These are phyloP conservation scores for Brassica nigra DNA, from an alignment of 345 rosid species.

Conservation along the genomic window DNA sequence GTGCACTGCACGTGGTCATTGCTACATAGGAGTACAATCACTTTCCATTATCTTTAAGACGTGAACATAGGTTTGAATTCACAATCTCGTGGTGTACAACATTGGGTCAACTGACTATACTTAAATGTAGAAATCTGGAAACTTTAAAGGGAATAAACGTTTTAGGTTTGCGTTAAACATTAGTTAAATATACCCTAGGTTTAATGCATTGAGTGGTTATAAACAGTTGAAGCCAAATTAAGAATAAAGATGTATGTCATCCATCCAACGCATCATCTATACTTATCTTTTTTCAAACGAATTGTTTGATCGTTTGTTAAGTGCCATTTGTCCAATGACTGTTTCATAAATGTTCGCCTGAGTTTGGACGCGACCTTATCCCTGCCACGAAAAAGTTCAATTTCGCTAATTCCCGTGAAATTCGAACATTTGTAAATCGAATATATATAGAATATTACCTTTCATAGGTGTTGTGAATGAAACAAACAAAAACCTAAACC, in stretches of 20 bases:
- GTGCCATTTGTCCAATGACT: neutral
- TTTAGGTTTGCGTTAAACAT: neutral
- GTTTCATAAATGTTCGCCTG: slow-evolving; percentile 5
- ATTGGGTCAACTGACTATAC: neutral
- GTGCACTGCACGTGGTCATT: slow-evolving; percentile 10
- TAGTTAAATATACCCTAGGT: neutral
- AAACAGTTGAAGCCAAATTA: neutral
- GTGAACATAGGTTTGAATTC: neutral
- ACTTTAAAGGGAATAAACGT: neutral
- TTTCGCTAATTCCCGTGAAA: neutral
- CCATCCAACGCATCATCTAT: neutral
- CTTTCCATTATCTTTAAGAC: slow-evolving; percentile 5
- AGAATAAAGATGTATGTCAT: neutral
- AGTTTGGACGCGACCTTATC: neutral
- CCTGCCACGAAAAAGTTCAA: neutral
- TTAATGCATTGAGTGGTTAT: neutral
- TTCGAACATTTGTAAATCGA: neutral
- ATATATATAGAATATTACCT: neutral
- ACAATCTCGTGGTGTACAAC: neutral
- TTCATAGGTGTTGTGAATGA: neutral
- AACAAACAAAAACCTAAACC: too few relatives aligned
- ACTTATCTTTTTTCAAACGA: neutral
- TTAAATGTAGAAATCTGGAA: neutral
- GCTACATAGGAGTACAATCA: slow-evolving; percentile 3
- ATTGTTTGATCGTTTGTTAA: neutral